Evolutionary conservation across 371 early-diverging fungal genomes (phyloP), one percentile per base, ranked within the genome.

Genomic region (Blastocladiella emersonii): DNA sequence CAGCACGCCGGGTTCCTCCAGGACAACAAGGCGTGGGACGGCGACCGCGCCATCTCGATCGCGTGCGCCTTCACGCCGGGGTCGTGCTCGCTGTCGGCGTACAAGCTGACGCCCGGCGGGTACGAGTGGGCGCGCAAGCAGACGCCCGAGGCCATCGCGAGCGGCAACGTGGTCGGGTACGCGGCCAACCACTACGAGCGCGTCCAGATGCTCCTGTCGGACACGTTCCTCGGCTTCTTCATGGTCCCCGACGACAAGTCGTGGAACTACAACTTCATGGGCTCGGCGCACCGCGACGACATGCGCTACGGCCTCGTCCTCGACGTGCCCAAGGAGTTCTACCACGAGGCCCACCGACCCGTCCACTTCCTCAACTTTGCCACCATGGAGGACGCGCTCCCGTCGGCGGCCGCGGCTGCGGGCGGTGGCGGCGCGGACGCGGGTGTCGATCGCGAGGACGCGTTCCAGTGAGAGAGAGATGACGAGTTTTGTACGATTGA

Each of bases 211-310:
- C 72, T 95, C 51, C 74, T 97, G 61, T 87, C 91, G 25, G 96
- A 96, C 72, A 80, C 90, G 56, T 95, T 93, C 86, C 83, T 91
- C 62, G 98, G 98, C 55, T 93, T 86, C 85, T 98, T 96, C 65
- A 91, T 97, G 94, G 97, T 96, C 1, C 98, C 98, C 1, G 89
- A 85, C 30, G 84, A 87, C 23, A 41, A 91, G 90, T 49, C 72
- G 41, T 98, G 98, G 98, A 97, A 98, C 75, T 97, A 95, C 73
- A 88, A 89, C 74, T 92, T 93, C 70, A 92, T 92, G 92, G 96
- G 95, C 32, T 88, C 93, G 30, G 86, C 84, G 65, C 92, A 91
- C 69, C 81, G 85, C 44, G 81, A 88, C 0, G 91, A 90, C 62
- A 93, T 95, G 95, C 86, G 87, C 67, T 97, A 95, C 68, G 76